Base-by-base conservation (phyloP, 805 yeast species). In the Candida methanosorbosa region DNA sequence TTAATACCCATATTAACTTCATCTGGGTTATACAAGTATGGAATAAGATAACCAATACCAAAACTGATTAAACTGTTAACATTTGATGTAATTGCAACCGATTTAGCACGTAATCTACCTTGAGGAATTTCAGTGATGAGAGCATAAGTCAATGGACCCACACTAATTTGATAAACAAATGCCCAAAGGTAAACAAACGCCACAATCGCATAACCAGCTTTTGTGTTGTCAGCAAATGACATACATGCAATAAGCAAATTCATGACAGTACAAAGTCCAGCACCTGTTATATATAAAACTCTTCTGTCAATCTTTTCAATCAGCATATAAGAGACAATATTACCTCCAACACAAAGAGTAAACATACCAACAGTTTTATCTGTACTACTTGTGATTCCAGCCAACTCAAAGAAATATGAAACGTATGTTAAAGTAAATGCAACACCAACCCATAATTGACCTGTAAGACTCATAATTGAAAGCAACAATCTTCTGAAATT, bases 1-100 rank as follows among this genome's bases (percentile, higher is more conserved):
- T 69, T 69, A n/a, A 69, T 72, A 23, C 66, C 63, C 64, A 66
- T 55, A 41, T 71, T 61, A 38, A 68, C 71, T 24, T 59, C 57
- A 15, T 50, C 51, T 2, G 73, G 66, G 42, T 70, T 72, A 44
- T 72, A 56, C 66, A 72, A 59, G 44, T 68, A 69, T n/a, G 78
- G 78, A 29, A 56, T 50, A 30, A 65, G 56, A 33, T 69, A 54
- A 16, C 63, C 45, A 36, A 59, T 50, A 38, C 60, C 48, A 34
- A 59, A 54, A 26, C 57, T 53, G 16, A 56, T 50, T 15, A 57
- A 29, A 41, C 61, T 57, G 34, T 64, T 57, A 15, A 52, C 23
- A 29, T 46, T 42, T 27, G 52, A 45, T 1, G 59, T 59, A 29
- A 61, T 23, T 26, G 63, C 64, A 32, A 65, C 47, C 1, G 72